Evolutionary conservation across 305 asterid species (phyloP).

Genomic region (Fraxinus angustifolia): DNA sequence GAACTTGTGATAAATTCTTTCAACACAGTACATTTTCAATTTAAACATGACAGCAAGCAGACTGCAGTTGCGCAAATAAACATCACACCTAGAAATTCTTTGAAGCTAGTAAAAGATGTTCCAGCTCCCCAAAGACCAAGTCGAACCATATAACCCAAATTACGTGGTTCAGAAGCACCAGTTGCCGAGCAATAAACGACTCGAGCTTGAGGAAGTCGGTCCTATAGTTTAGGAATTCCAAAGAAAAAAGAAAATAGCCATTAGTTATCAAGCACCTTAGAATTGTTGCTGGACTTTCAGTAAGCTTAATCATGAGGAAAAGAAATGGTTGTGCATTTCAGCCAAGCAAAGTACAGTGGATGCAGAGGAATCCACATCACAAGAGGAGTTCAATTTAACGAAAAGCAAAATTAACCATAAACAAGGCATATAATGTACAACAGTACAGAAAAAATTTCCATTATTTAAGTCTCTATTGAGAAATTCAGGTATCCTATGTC

Average conservation of each 20-base stretch:
- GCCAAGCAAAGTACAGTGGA: not conserved
- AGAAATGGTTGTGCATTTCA: not conserved
- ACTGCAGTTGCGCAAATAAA: conserved; percentile 20
- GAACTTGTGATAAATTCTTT: not conserved
- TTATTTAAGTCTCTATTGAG: not conserved
- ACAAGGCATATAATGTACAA: not conserved
- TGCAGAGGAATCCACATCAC: not conserved
- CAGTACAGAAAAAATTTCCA: not conserved
- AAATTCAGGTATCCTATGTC: not conserved
- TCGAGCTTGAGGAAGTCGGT: conserved; percentile 95
- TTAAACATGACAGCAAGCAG: conserved; percentile 16
- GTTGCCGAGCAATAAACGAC: conserved; percentile 96
- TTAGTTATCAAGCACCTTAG: conserved; percentile 1
- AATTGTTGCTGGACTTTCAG: not conserved
- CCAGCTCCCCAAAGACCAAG: conserved; percentile 99
- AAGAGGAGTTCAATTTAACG: not conserved
- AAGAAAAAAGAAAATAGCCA: conserved; percentile 24
- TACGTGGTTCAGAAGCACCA: conserved; percentile 99
- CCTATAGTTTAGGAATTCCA: conserved; percentile 56
- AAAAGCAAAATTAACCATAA: not conserved
- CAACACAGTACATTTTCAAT: not conserved
- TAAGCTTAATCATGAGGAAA: not conserved
- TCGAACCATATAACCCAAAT: conserved; percentile 98
- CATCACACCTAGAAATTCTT: conserved; percentile 77
- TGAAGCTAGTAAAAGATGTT: conserved; percentile 76